These are phyloP conservation scores for Cucumis cinereus DNA, from an alignment of 306 rosid genomes.

Conservation along the genomic window DNA sequence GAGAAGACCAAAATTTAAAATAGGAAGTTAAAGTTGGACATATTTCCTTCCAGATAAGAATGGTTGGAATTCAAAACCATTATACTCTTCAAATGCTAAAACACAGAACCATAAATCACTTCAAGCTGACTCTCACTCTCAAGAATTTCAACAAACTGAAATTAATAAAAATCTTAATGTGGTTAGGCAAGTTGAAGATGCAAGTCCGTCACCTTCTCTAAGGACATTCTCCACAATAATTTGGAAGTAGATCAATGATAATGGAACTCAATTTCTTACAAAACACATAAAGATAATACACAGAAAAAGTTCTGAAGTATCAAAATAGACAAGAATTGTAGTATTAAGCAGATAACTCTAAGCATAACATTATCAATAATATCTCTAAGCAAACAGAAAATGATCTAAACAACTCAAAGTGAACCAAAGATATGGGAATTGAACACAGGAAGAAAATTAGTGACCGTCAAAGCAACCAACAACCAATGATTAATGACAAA, in stretches of 20 bases:
- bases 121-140: background rate
- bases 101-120: background rate
- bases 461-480: background rate
- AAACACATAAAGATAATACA: background rate
- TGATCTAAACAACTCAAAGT: background rate
- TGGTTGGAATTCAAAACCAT: background rate
- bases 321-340: background rate
- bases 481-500: background rate
- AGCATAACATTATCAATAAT: background rate
- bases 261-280: background rate
- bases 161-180: background rate
- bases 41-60: background rate
- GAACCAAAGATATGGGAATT: background rate
- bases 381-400: background rate
- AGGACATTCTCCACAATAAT: background rate
- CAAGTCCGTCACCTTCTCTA: background rate
- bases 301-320: background rate
- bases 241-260: background rate
- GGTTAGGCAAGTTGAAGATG: background rate
- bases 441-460: background rate
- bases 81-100: background rate
- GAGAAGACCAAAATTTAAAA: background rate
- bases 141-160: slow-evolving; percentile 1
- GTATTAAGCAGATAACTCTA: background rate
- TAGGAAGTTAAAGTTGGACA: background rate